Evolutionary conservation across 192 early-diverging fungal species (phyloP), one percentile per base, ranked within the genome.

Genomic region (Podochytrium sp.): DNA sequence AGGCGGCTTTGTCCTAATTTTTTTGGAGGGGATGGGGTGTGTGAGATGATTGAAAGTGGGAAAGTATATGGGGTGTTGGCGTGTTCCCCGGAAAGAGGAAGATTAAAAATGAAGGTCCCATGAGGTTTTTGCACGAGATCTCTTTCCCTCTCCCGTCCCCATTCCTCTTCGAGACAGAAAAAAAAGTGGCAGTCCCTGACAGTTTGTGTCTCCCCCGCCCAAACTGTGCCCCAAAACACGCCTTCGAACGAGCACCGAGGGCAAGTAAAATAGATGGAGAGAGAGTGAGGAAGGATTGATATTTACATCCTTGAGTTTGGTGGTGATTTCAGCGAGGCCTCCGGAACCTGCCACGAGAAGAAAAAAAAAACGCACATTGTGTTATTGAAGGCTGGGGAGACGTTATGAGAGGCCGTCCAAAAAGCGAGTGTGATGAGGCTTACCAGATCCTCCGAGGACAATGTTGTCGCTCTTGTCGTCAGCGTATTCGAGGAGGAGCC

Each of bases 261-360:
- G n/a, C n/a, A n/a, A n/a, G n/a, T n/a, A n/a, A n/a, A n/a, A 47
- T 20, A 20, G n/a, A 47, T 20, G 43, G 43, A 47, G 43, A 47
- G 12, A 47, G 43, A 47, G 43, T 47, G 43, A 16, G n/a, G 43
- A 47, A 47, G 43, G 43, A 20, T 10, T 0, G 14, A 63, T 41
- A 60, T 33, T 66, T 59, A 75, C 74, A 30, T 72, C 74, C 49
- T 89, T 83, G 32, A 95, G 76, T 30, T 88, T 65, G 49, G 61
- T 37, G 32, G 80, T 79, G 25, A 93, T 87, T 76, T 93, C 92
- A 3, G 62, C 70, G 4, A 95, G 80, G 51, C 91, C 91, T 39
- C 89, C 90, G 0, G 71, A 77, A 50, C 81, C 79, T 81, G 55
- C 72, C 52, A 41, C 71, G 69, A 30, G 16, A 43, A 14, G 12